These are phyloP conservation scores for Chenopodium album DNA, from an alignment of 148 eudicot species.

Conservation along the genomic window DNA sequence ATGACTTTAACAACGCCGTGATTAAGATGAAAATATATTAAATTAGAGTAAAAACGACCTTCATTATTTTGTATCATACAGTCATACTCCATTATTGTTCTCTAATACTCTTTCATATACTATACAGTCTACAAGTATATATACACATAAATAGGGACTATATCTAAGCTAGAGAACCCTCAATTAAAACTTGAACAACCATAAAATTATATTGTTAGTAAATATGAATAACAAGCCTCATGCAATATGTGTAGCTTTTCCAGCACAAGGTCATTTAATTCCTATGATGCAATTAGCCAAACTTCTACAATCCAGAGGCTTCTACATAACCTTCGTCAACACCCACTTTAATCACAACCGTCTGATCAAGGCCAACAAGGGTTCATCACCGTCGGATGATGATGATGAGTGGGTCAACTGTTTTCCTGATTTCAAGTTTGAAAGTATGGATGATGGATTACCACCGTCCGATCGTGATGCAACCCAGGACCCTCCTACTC, in stretches of 20 bases:
- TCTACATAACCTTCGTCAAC: constrained; percentile 39
- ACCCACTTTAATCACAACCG: constrained; percentile 33
- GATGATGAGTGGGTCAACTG: not conserved
- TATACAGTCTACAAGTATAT: not conserved
- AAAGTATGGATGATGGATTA: constrained; percentile 30
- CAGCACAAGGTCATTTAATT: constrained; percentile 39
- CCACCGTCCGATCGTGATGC: constrained; percentile 32
- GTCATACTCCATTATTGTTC: no score
- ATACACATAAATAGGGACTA: not conserved
- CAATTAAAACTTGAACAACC: not conserved
- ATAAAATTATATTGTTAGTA: not conserved
- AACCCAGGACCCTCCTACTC: constrained; percentile 23
- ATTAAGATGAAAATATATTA: no score
- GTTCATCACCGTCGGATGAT: not conserved
- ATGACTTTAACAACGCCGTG: no score
- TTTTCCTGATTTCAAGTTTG: constrained; percentile 24
- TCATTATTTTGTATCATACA: no score
- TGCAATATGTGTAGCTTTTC: constrained; percentile 31
- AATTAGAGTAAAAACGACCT: no score
- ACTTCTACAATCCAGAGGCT: constrained; percentile 37
- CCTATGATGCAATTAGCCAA: constrained; percentile 41
- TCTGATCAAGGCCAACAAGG: constrained; percentile 21
- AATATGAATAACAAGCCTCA: not conserved
- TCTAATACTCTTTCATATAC: not conserved
- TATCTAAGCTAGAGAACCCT: not conserved